Evolutionary conservation across 1,139 yeast genomes (phyloP), one percentile per base, ranked within the genome.

Genomic region (Saccharomycopsis hybrid): DNA sequence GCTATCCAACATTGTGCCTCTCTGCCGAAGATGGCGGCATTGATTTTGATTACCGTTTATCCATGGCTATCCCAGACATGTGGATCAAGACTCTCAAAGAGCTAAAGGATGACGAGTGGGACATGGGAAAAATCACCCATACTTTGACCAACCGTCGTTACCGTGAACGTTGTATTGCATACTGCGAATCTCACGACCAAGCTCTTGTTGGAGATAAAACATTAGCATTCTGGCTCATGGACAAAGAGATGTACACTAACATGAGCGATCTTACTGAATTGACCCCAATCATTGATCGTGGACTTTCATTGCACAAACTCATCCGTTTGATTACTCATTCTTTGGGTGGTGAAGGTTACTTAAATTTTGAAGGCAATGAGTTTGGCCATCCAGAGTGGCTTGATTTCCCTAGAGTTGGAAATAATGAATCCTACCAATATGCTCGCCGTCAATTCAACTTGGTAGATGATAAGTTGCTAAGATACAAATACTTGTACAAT

Each of bases 381-480:
- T 92, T 92, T 70, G 98, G 98, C 13, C 98, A 92, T 62, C 98
- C 98, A 2, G 98, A 92, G 65, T 92, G 98, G 98, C 76, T 92
- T 46, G 98, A 92, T 66, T 92, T 92, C 74, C 98, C 98, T 9
- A 79, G 97, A 59, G 84, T 58, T 41, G 97, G 96, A 44, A 92
- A 92, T 65, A 75, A 76, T 38, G 90, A 89, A 65, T 83, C 95
- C 24, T 92, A 86, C 68, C 94, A 86, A 66, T 92, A 92, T 62
- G 96, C 97, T 5, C 79, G 97, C 63, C 79, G 98, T 61, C 97
- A 92, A 67, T 92, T 92, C 74, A 86, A 86, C 60, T 74, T 92
- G 59, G 78, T 85, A 39, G 82, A 85, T 54, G 97, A 92, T 64
- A 77, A 82, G 32, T 68, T 87, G 56, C 73, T 92, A 60, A 77